Evolutionary conservation across 805 yeast genomes (phyloP).

Genomic region (Maudiozyma pseudohumilis): DNA sequence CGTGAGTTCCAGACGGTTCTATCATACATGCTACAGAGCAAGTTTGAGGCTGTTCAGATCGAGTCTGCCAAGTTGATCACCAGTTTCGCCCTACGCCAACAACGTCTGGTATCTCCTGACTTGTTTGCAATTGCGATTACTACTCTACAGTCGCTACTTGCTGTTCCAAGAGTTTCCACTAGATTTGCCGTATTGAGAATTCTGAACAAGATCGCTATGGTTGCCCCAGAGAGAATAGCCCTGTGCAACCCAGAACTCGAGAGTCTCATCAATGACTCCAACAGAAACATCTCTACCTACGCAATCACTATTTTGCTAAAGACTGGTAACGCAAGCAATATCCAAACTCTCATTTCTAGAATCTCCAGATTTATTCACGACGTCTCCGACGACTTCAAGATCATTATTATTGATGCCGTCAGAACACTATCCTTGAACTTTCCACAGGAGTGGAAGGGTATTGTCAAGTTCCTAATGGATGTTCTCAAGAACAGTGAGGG

Average conservation of each 20-base stretch:
- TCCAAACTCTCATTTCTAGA: slow-evolving; percentile 79
- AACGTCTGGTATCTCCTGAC: slow-evolving; percentile 47
- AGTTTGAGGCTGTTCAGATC: slow-evolving; percentile 80
- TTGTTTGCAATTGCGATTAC: slow-evolving; percentile 62
- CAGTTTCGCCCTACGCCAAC: slow-evolving; percentile 40
- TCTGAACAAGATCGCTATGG: slow-evolving; percentile 74
- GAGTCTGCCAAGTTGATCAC: slow-evolving; percentile 68
- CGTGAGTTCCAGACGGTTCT: slow-evolving; percentile 41
- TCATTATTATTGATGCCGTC: slow-evolving; percentile 90
- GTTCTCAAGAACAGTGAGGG: slow-evolving; percentile 81
- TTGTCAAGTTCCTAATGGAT: slow-evolving; percentile 73
- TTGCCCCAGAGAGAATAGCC: slow-evolving; percentile 67
- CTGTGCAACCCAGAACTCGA: slow-evolving; percentile 81
- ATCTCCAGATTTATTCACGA: slow-evolving; percentile 85
- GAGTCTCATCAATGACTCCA: slow-evolving; percentile 73
- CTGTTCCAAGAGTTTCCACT: slow-evolving; percentile 83
- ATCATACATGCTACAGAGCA: slow-evolving; percentile 62
- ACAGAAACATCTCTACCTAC: slow-evolving; percentile 88
- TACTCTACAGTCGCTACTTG: slow-evolving; percentile 63
- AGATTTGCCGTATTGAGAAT: slow-evolving; percentile 91
- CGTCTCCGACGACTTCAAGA: slow-evolving; percentile 90
- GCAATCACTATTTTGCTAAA: slow-evolving; percentile 93
- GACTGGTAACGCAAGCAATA: slow-evolving; percentile 84
- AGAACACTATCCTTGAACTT: slow-evolving; percentile 85
- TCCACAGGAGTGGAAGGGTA: slow-evolving; percentile 79